These are phyloP conservation scores for Ogataea sp. DNA, from an alignment of 805 yeast genomes.

Conservation along the genomic window DNA sequence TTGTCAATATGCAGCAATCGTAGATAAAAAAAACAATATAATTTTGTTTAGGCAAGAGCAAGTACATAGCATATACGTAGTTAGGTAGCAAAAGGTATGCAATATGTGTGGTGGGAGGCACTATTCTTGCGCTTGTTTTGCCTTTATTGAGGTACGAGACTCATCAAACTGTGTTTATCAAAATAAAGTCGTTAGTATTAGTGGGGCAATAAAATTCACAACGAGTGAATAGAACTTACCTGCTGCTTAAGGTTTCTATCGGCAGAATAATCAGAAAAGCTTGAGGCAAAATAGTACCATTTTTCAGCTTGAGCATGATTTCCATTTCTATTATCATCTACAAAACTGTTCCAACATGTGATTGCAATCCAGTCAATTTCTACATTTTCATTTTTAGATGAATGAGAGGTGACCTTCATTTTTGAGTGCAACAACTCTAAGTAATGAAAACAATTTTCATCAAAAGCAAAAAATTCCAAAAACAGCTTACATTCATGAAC, in stretches of 20 bases:
- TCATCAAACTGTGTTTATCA: neutral
- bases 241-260: neutral
- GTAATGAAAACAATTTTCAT: neutral
- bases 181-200: too few species aligned
- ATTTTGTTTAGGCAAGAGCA: too few species aligned
- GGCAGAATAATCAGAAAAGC: neutral
- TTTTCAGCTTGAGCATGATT: neutral
- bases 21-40: too few species aligned
- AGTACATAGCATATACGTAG: too few species aligned
- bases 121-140: too few species aligned
- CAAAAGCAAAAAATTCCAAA: slow-evolving; percentile 1
- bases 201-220: too few species aligned
- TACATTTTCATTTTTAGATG: neutral
- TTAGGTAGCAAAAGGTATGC: too few species aligned
- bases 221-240: neutral
- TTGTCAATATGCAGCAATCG: too few species aligned
- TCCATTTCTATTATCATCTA: slow-evolving; percentile 9
- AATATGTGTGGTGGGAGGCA: too few species aligned
- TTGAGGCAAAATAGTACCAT: neutral
- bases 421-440: neutral
- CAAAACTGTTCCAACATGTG: slow-evolving; percentile 31
- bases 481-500: neutral
- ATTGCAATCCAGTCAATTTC: slow-evolving; percentile 31
- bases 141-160: too few species aligned
- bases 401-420: neutral